Percentiles rank a stretch among this genome's conserved stretches.
Evolutionary conservation across 75 land plant genomes (phyloP).

Genomic region (Picea sitchensis): DNA sequence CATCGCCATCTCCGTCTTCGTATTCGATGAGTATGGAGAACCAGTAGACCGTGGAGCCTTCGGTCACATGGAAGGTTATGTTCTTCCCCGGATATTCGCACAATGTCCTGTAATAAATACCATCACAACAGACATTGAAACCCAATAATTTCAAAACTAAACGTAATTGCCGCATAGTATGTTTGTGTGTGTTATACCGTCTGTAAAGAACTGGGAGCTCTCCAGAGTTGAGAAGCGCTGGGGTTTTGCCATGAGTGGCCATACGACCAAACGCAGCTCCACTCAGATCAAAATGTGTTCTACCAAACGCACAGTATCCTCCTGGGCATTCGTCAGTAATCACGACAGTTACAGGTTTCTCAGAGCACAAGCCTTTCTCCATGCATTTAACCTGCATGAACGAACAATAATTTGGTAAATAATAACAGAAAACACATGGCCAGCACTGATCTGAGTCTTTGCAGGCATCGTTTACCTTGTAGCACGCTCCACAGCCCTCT

Average conservation of each 20-base stretch:
- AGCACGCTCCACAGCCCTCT: slow-evolving; percentile 85
- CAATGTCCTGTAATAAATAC: slow-evolving; percentile 34
- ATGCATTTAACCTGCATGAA: neutral
- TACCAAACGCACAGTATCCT: slow-evolving; percentile 35
- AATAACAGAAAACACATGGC: no score
- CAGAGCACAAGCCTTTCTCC: neutral
- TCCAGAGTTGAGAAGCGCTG: slow-evolving; percentile 27
- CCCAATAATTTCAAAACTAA: no score
- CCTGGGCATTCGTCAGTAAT: slow-evolving; percentile 47
- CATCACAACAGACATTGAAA: no score
- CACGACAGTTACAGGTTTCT: slow-evolving; percentile 17
- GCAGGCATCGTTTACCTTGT: slow-evolving; percentile 17
- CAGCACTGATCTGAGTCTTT: no score
- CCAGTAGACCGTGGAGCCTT: slow-evolving; percentile 77
- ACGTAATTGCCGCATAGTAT: no score
- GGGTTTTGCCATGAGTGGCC: slow-evolving; percentile 14
- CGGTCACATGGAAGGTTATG: slow-evolving; percentile 72
- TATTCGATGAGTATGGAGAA: slow-evolving; percentile 67
- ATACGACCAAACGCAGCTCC: slow-evolving; percentile 35
- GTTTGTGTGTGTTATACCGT: neutral
- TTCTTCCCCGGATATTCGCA: slow-evolving; percentile 63
- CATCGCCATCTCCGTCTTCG: slow-evolving; percentile 80
- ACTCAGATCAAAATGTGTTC: slow-evolving; percentile 37
- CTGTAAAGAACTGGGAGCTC: slow-evolving; percentile 25
- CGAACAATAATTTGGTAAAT: no score